Percentiles rank a stretch among this genome's conserved stretches.
Conservation (phyloP, 179 eudicot genomes). For the Vitellaria paradoxa region DNA sequence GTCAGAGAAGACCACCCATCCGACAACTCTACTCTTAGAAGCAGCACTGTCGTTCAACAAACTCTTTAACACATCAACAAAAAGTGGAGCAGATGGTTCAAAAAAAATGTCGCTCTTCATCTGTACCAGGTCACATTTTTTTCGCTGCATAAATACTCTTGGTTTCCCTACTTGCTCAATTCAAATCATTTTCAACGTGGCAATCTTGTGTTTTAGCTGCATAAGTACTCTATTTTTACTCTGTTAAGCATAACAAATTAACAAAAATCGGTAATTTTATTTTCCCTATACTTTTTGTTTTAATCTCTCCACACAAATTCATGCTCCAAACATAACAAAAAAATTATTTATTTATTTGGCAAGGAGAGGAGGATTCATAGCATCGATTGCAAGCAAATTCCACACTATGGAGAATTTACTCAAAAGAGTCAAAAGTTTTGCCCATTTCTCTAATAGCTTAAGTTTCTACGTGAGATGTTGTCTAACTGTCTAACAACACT, state of each 20-base stretch:
- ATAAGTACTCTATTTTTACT: background rate
- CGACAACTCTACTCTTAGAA: background rate
- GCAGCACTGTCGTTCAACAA: background rate
- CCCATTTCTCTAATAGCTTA: no score
- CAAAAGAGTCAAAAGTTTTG: background rate
- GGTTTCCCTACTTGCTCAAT: background rate
- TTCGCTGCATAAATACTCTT: background rate
- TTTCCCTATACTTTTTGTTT: no score
- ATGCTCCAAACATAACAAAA: no score
- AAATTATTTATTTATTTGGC: no score
- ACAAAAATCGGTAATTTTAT: background rate
- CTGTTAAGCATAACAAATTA: no score
- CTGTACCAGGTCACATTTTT: background rate
- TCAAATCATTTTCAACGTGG: background rate
- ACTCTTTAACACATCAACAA: background rate
- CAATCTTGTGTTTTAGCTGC: background rate
- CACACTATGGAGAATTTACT: background rate
- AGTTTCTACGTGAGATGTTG: no score
- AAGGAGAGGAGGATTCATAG: background rate
- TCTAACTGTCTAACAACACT: background rate
- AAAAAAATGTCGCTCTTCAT: slow-evolving; percentile 7
- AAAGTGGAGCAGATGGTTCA: background rate
- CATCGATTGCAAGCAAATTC: background rate
- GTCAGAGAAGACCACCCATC: background rate
- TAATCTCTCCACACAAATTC: no score